Base-by-base conservation (phyloP, 305 asterid species). In the Rubia tinctorum region DNA sequence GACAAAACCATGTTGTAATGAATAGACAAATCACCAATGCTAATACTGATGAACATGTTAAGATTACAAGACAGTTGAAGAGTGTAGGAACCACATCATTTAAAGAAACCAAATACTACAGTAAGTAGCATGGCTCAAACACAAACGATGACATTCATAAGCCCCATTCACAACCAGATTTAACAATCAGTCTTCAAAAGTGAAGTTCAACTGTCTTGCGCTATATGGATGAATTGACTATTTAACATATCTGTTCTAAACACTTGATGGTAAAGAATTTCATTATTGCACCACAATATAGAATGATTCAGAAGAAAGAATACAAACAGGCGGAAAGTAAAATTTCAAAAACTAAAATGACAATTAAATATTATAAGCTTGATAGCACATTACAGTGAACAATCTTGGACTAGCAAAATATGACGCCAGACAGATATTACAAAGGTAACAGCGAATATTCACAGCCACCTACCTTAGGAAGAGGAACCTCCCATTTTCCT, bases 401-500 rank as follows among this genome's bases (percentile, higher is more conserved):
- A n/a, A 56, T 56, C 23, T 56, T 4, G 4, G 10, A 20, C 11
- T 1, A 20, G 61, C 64, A 9, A 59, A 59, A 11, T 7, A 9
- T 58, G 25, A 51, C 20, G 45, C 11, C 15, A 37, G 9, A 34
- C 11, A 14, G 8, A 5, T 63, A 63, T 12, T 34, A 30, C 68
- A 63, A 2, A 55, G 14, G 7, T 0, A 59, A 42, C 47, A 65
- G 64, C 7, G 58, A 40, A 37, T 8, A 56, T 42, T 25, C 8
- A 14, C 7, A 34, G 65, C 49, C n/a, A 56, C 76, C 20, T 82
- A 95, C 99, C 97, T 95, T 95, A 44, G 99, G 99, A 34, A 95
- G 85, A 78, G 97, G 99, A 71, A 95, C 99, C 73, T 92, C 98
- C 99, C 98, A 95, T 82, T 44, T 7, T 44, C 10, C 49, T 44